Percentiles rank a stretch among this genome's conserved stretches.
Evolutionary conservation across 345 rosid genomes (phyloP).

Genomic region (Brassica incana): DNA sequence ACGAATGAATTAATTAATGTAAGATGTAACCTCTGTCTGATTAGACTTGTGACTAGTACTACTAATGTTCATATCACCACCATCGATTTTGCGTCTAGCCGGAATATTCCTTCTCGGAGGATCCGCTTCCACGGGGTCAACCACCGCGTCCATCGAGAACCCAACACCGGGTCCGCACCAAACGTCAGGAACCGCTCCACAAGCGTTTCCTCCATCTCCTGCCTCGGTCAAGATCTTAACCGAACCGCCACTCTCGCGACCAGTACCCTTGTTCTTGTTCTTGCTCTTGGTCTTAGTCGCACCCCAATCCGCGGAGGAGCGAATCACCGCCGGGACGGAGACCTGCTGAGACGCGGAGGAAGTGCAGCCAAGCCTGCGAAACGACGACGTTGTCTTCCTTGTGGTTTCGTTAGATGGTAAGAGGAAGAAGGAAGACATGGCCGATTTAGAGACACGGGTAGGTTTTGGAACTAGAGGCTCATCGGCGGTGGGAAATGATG

Average conservation of each 20-base stretch:
- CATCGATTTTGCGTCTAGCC: slow-evolving; percentile 69
- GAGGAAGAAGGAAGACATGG: slow-evolving; percentile 44
- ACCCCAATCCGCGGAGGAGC: slow-evolving; percentile 82
- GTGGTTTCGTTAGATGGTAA: slow-evolving; percentile 40
- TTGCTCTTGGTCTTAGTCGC: slow-evolving; percentile 49
- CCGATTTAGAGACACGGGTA: slow-evolving; percentile 46
- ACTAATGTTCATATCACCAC: slow-evolving; percentile 28
- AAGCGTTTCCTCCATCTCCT: slow-evolving; percentile 25
- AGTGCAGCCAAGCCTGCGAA: slow-evolving; percentile 74
- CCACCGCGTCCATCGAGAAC: slow-evolving; percentile 69
- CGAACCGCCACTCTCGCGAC: slow-evolving; percentile 16
- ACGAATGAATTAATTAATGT: background rate
- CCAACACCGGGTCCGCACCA: slow-evolving; percentile 98
- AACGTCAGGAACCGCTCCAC: slow-evolving; percentile 67
- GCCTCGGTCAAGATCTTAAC: slow-evolving; percentile 35
- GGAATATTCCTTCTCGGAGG: slow-evolving; percentile 56
- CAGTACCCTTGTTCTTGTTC: slow-evolving; percentile 32
- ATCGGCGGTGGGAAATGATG: slow-evolving; percentile 29
- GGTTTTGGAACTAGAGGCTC: slow-evolving; percentile 43
- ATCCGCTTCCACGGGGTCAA: slow-evolving; percentile 41
- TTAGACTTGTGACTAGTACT: background rate
- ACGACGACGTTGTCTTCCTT: slow-evolving; percentile 50
- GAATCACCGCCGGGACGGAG: slow-evolving; percentile 76
- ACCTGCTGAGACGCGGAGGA: slow-evolving; percentile 77
- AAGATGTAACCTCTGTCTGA: background rate